Base-by-base conservation (phyloP, 2,329 filamentous ascomycete species). In the Aspergillus oerlinghausenensis region DNA sequence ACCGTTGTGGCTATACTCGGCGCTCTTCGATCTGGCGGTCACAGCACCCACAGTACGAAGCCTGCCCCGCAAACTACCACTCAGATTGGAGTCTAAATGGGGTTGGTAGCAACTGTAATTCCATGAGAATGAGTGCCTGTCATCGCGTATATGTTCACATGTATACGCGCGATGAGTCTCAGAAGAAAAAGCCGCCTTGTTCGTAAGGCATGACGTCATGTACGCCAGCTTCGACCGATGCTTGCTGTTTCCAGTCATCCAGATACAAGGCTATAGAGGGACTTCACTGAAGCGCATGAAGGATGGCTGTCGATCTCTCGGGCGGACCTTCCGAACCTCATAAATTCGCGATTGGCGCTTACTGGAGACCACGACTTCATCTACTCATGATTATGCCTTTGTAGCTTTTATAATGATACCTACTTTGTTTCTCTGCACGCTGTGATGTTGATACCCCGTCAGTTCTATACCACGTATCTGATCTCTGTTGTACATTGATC, bases 1-100 rank as follows among this genome's bases (percentile, higher is more conserved):
- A 80, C 77, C 1, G 71, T 77, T 9, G 68, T 84, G 50, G 77
- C 81, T 3, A 71, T 74, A 2, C 62, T 83, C 28, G 79, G 80
- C 54, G 72, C 81, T 48, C 71, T 77, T 59, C 70, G 75, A 19
- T 76, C 75, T 38, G 67, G 73, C 11, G 66, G 69, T 32, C 67
- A 60, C 28, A 60, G 56, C 23, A 55, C 52, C 7, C 25, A 60
- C 19, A 62, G 52, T 63, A 60, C 58, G 26, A 63, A 67, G 53
- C 57, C 66, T 55, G 56, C 63, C 17, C 61, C 63, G 55, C 59
- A 67, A 19, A 64, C 68, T 55, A 61, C 63, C 51, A 62, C 64
- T 50, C 52, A 62, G 48, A 45, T 48, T 52, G 51, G 52, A 32
- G 54, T 59, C 42, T 58, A 54, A 60, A 55, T 19, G 10, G 10